A percentile compares a stretch with the other conserved stretches of the same genome.
Conservation (phyloP, 2,329 filamentous ascomycete species). For the Metarhizium robertsii region DNA sequence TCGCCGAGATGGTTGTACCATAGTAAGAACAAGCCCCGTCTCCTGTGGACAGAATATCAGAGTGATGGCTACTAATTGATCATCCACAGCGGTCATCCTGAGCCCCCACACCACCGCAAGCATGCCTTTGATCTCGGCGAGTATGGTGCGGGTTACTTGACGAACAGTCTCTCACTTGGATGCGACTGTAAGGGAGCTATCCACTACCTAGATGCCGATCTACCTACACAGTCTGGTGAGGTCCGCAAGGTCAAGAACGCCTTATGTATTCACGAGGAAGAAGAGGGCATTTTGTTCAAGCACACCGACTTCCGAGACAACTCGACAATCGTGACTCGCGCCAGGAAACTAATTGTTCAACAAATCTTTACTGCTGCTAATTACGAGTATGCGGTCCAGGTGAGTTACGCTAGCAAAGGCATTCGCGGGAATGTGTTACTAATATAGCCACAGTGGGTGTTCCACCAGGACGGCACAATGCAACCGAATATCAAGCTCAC, state of each 20-base stretch:
- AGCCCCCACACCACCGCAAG: slow-evolving; percentile 36
- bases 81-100: slow-evolving; percentile 22
- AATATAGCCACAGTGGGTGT: no score
- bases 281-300: slow-evolving; percentile 63
- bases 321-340: slow-evolving; percentile 49
- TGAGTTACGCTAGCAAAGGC: no score
- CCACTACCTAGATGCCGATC: slow-evolving; percentile 26
- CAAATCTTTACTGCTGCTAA: slow-evolving; percentile 61
- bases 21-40: not conserved
- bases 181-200: slow-evolving; percentile 53
- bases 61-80: no score
- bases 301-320: slow-evolving; percentile 58
- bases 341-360: slow-evolving; percentile 55
- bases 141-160: slow-evolving; percentile 52
- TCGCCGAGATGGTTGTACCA: not conserved
- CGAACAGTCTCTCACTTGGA: slow-evolving; percentile 57
- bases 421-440: no score
- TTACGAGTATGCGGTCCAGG: slow-evolving; percentile 46
- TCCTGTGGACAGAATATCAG: no score
- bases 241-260: slow-evolving; percentile 28
- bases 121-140: slow-evolving; percentile 64
- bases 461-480: no score
- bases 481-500: no score
- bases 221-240: slow-evolving; percentile 20
- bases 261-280: slow-evolving; percentile 61